Conservation (phyloP, 2,329 filamentous ascomycete species). For the Claviceps digitariae region DNA sequence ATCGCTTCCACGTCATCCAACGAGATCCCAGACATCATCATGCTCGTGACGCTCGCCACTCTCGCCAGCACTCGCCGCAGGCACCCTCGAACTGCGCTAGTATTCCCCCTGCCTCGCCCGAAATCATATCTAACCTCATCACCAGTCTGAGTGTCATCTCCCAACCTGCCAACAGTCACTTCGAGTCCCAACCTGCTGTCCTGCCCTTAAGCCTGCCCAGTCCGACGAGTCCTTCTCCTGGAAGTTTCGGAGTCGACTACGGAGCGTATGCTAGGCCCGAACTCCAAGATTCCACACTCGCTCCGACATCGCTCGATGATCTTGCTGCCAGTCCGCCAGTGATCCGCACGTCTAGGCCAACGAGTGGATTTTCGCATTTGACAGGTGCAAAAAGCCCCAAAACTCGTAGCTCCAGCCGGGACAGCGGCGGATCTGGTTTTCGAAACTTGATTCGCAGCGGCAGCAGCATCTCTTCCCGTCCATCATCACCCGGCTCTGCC, state of each 20-base stretch:
- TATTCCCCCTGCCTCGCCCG: slow-evolving; percentile 42
- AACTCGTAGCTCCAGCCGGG: slow-evolving; percentile 34
- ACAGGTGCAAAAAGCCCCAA: slow-evolving; percentile 46
- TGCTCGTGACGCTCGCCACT: slow-evolving; percentile 4
- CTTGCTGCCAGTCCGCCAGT: slow-evolving; percentile 54
- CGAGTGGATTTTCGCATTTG: slow-evolving; percentile 58
- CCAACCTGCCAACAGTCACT: slow-evolving; percentile 53
- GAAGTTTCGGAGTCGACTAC: slow-evolving; percentile 61
- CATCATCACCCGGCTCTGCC: slow-evolving; percentile 44
- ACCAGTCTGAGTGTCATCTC: slow-evolving; percentile 57
- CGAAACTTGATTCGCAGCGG: slow-evolving; percentile 45
- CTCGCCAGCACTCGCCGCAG: slow-evolving; percentile 7
- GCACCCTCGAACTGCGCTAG: neutral
- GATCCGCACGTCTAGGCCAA: slow-evolving; percentile 68
- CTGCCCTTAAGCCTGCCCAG: slow-evolving; percentile 27
- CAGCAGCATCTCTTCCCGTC: slow-evolving; percentile 32
- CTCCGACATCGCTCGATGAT: slow-evolving; percentile 39
- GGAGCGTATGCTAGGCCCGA: slow-evolving; percentile 44
- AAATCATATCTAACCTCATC: slow-evolving; percentile 57
- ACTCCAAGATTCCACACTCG: slow-evolving; percentile 34
- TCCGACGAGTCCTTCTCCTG: slow-evolving; percentile 23
- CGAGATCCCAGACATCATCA: slow-evolving; percentile 1
- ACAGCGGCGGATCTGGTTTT: slow-evolving; percentile 35
- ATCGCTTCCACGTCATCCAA: slow-evolving; percentile 1
- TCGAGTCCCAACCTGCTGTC: slow-evolving; percentile 42